Evolutionary conservation across 2,329 filamentous ascomycete genomes (phyloP), one percentile per base, ranked within the genome.

Genomic region (Cyphellophora attinorum): DNA sequence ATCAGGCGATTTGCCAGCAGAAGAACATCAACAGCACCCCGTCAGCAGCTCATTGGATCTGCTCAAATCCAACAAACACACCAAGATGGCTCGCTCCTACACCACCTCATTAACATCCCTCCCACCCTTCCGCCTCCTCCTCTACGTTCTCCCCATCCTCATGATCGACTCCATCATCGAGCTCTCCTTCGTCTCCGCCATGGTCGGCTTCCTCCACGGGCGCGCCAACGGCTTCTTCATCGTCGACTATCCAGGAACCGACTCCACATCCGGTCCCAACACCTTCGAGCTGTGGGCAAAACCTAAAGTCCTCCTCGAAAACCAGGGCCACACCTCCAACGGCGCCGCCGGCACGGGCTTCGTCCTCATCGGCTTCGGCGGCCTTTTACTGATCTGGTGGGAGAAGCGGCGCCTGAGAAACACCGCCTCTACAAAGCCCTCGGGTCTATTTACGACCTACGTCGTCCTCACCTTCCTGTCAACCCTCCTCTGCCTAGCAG

Each of bases 291-390:
- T 48, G 6, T 43, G 46, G 25, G 46, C 43, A 31, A 47, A 45
- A 25, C 46, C 46, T 11, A 21, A 19, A 11, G 31, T 37, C 2
- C 27, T 41, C 3, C 23, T 45, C 15, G 40, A 29, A 18, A 29
- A 48, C 25, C 46, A 48, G 25, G 46, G 46, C 13, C 46, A 48
- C 33, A 44, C 44, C 16, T 45, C 41, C 41, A 48, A 48, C 29
- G 46, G 44, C 18, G 46, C 46, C 15, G 46, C 42, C 16, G 46
- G 46, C n/a, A 48, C 46, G 3, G 46, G 43, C 15, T 27, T 48
- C n/a, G 31, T 48, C 3, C 31, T 48, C 15, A 33, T 48, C 10
- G 44, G 44, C n/a, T 32, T 43, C 12, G 17, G 32, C 8, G 46
- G 46, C 17, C 35, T 45, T 8, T 23, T 48, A 6, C 31, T 37